Evolutionary conservation across 2,329 filamentous ascomycete species (phyloP).

Genomic region (Botrytis hyacinthi): DNA sequence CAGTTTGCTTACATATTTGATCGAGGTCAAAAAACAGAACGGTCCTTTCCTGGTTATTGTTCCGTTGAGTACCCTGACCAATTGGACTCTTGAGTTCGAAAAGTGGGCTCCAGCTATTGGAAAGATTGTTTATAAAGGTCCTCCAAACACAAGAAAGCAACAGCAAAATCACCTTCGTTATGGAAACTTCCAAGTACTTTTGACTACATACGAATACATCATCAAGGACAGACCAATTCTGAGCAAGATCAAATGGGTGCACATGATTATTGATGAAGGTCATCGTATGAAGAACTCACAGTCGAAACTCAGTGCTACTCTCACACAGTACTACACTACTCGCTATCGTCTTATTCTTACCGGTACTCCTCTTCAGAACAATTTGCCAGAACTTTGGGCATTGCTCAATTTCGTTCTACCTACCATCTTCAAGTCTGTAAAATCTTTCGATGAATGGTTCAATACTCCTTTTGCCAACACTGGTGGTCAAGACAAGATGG

Average conservation of each 20-base stretch:
- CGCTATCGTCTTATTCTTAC: conserved; percentile 96
- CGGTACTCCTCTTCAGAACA: conserved; percentile 96
- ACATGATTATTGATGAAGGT: conserved; percentile 99
- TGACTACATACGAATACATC: conserved; percentile 99
- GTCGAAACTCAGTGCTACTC: conserved; percentile 92
- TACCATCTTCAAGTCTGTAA: conserved; percentile 98
- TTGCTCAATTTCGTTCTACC: conserved; percentile 98
- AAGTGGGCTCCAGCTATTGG: conserved; percentile 91
- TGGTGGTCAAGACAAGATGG: conserved; percentile 97
- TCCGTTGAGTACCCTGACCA: conserved; percentile 92
- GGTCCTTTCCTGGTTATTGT: conserved; percentile 97
- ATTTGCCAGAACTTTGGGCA: conserved; percentile 92
- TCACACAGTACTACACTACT: conserved; percentile 92
- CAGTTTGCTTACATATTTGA: conserved; percentile 93
- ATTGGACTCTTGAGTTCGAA: conserved; percentile 98
- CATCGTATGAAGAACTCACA: conserved; percentile 99
- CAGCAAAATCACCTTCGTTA: conserved; percentile 93
- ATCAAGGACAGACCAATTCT: conserved; percentile 96
- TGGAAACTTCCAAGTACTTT: conserved; percentile 90
- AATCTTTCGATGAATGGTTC: conserved; percentile 99
- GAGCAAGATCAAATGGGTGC: conserved; percentile 99
- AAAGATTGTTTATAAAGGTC: conserved; percentile 95
- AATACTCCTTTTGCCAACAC: conserved; percentile 99
- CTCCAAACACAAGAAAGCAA: conserved; percentile 80
- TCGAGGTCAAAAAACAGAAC: conserved; percentile 88